Conservation (phyloP, 768 basidiomycete species). For the Collybia sp. region DNA sequence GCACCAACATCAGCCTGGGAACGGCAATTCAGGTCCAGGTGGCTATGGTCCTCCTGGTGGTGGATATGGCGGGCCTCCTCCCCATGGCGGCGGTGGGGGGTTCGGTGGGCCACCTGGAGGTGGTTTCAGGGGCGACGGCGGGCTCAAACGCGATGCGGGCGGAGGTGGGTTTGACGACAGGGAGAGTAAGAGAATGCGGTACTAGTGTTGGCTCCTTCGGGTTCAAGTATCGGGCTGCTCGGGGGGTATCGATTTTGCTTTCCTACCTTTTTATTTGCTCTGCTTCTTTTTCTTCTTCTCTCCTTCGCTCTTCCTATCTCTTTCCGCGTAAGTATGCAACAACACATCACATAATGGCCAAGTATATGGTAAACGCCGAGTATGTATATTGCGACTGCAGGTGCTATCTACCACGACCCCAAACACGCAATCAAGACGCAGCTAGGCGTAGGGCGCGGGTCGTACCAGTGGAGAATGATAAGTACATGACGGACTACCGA, state of each 20-base stretch:
- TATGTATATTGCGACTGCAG: no score
- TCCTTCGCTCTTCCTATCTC: conserved; percentile 2
- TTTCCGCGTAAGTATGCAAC: conserved; percentile 4
- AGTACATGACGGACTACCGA: no score
- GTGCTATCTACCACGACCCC: no score
- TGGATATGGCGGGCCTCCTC: conserved; percentile 27
- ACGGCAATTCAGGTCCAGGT: not conserved
- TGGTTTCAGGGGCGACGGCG: conserved; percentile 54
- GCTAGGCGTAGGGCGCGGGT: no score
- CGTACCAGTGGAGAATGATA: no score
- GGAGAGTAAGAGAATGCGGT: conserved; percentile 77
- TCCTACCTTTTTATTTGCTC: conserved; percentile 8
- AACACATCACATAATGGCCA: no score
- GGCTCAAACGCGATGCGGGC: conserved; percentile 64
- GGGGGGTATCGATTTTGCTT: conserved; percentile 23
- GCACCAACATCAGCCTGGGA: conserved; percentile 43
- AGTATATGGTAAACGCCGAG: no score
- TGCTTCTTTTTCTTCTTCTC: conserved; percentile 11
- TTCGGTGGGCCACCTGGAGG: conserved; percentile 42
- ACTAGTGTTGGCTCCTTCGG: conserved; percentile 35
- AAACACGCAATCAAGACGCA: no score
- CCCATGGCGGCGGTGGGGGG: conserved; percentile 23
- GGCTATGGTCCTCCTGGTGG: conserved; percentile 37
- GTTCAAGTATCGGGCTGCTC: conserved; percentile 8
- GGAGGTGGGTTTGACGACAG: conserved; percentile 80